Evolutionary conservation across 441 rosid genomes (phyloP), one percentile per base, ranked within the genome.

Genomic region (Erysimum cheiri): DNA sequence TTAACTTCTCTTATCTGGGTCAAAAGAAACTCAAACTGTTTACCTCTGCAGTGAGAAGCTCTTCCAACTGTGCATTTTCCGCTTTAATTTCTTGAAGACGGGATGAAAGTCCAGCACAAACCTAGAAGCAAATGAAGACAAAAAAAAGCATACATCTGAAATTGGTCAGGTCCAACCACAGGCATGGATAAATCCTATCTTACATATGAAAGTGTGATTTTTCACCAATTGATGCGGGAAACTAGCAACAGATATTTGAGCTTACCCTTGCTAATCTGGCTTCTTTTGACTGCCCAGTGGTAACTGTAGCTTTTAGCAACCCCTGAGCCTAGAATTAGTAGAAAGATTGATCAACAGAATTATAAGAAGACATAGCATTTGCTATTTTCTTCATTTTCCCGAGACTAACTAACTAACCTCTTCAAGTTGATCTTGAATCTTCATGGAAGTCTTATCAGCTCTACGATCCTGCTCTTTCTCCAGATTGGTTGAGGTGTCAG

Each of bases 51-150:
- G 81, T 76, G 58, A 96, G 96, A 87, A 96, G 98, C 80, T 96
- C 99, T 83, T 96, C 99, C 71, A 96, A 85, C 84, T 96, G 98
- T 61, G 96, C 89, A 85, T 93, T 96, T 82, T 96, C 99, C 78
- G 86, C 85, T 80, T 96, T 96, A 79, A 87, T 87, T 77, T 93
- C 99, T 83, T 93, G 99, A 78, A 96, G 96, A 71, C 99, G 97
- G 68, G 91, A 80, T 61, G 94, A 88, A 72, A 96, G 96, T 72
- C 98, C 98, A 79, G 92, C 90, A 79, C 98, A 93, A 53, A 93
- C 96, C 99, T 96, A 44, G 46, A 71, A 5, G 60, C 46, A 53
- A 64, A 66, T 29, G n/a, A 67, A 53, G 53, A 10, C 58, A 78
- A 24, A 22, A 58, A 22, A 11, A 66, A 55, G 17, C 11, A 56